phyloP scores from a whole-genome alignment of 768 basidiomycete genomes.

The Boletus sp. region DNA sequence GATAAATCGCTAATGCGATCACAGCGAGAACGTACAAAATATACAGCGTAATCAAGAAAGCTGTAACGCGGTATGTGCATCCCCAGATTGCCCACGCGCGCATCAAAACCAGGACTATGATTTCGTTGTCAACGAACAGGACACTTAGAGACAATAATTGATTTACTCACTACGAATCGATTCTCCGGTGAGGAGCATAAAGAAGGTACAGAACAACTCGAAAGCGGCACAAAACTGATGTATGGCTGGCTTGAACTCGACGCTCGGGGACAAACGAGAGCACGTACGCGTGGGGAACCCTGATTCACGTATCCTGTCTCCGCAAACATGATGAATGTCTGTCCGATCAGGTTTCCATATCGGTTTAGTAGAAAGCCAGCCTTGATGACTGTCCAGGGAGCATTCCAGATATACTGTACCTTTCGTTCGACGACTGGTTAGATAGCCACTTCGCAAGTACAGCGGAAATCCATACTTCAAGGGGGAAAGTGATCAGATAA shows the following conservation, averaged over 20 bases:
- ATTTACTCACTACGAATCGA: slow-evolving; percentile 2
- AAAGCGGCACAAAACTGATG: slow-evolving; percentile 6
- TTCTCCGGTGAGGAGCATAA: slow-evolving; percentile 12
- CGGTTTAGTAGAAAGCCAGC: slow-evolving; percentile 16
- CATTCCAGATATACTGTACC: slow-evolving; percentile 19
- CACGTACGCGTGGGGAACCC: slow-evolving; percentile 1
- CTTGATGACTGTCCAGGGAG: slow-evolving; percentile 13
- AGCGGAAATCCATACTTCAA: slow-evolving; percentile 6
- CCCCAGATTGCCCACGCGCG: slow-evolving; percentile 23
- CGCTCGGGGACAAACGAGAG: no score
- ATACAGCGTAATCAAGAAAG: slow-evolving; percentile 4
- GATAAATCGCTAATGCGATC: background rate
- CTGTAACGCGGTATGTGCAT: slow-evolving; percentile 2
- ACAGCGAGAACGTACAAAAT: slow-evolving; percentile 2
- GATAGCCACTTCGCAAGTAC: background rate
- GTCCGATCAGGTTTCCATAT: slow-evolving; percentile 18
- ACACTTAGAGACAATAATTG: background rate
- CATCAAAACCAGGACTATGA: slow-evolving; percentile 18
- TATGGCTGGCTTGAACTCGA: no score
- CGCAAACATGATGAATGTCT: slow-evolving; percentile 5
- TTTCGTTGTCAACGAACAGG: background rate
- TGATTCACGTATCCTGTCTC: background rate
- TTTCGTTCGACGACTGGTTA: background rate
- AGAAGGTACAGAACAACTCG: slow-evolving; percentile 7
- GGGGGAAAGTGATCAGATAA: slow-evolving; percentile 9